Percentiles rank a stretch among this genome's conserved stretches.
phyloP scores from a whole-genome alignment of 148 eudicot species.

The Simmondsia chinensis region DNA sequence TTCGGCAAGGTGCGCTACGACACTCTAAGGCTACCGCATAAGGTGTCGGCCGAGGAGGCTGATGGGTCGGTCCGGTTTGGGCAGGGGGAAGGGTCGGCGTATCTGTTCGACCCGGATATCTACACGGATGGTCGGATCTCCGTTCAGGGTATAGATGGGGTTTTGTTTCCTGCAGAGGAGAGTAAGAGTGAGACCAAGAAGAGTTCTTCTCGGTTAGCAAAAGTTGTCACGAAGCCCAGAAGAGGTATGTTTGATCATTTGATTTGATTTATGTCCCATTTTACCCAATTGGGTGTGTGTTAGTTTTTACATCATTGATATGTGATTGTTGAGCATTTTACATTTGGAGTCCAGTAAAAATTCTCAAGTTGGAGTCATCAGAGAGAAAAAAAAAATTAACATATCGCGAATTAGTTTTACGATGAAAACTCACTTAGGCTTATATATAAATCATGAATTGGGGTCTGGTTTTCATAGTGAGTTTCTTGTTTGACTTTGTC shows the following conservation, averaged over 20 bases:
- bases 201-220: constrained; percentile 12
- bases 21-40: constrained; percentile 39
- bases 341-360: no score
- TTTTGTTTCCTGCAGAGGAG: constrained; percentile 39
- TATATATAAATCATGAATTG: no score
- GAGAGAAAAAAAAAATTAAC: no score
- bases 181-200: constrained; percentile 4
- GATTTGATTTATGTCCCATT: not conserved
- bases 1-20: constrained; percentile 54
- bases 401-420: no score
- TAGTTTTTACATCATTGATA: not conserved
- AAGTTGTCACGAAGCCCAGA: constrained; percentile 31
- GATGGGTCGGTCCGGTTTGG: constrained; percentile 60
- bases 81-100: constrained; percentile 42
- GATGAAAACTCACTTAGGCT: no score
- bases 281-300: not conserved
- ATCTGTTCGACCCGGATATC: constrained; percentile 59
- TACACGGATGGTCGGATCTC: constrained; percentile 58
- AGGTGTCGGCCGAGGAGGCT: constrained; percentile 47
- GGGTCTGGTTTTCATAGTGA: no score
- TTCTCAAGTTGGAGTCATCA: no score
- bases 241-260: constrained; percentile 25
- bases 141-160: constrained; percentile 60
- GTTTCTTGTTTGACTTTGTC: no score
- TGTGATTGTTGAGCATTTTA: not conserved